Conservation (phyloP, 2,329 filamentous ascomycete genomes). For the Colletotrichum endophyticum region DNA sequence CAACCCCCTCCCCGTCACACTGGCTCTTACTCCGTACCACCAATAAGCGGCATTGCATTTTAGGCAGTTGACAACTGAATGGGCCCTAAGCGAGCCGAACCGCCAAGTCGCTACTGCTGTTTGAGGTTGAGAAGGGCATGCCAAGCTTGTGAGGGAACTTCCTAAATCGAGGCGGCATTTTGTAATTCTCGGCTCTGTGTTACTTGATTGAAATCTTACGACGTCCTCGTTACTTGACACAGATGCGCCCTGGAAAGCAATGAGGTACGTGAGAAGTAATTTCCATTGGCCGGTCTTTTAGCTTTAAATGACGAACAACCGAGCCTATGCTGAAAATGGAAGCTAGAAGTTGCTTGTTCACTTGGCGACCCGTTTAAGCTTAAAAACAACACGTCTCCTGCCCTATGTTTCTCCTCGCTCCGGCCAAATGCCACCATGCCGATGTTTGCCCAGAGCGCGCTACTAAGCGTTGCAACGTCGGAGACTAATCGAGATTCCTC, state of each 20-base stretch:
- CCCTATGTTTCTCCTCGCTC: conserved; percentile 12
- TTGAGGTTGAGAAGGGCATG: not conserved
- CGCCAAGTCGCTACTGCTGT: not conserved
- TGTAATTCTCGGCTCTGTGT: not conserved
- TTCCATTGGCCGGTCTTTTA: not conserved
- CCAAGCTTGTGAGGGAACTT: not conserved
- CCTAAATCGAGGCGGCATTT: not conserved
- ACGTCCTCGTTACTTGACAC: not conserved
- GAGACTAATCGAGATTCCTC: not conserved
- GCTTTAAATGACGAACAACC: not conserved
- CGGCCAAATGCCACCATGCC: not conserved
- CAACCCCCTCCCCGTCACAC: not conserved
- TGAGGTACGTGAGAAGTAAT: not conserved
- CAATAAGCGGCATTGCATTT: not conserved
- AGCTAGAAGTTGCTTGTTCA: not conserved
- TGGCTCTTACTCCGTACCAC: not conserved
- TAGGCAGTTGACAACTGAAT: not conserved
- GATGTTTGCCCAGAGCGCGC: not conserved
- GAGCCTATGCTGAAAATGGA: conserved; percentile 7
- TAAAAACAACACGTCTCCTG: conserved; percentile 13
- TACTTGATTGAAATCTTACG: not conserved
- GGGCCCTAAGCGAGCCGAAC: not conserved
- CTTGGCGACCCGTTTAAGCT: conserved; percentile 18
- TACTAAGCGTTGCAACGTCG: not conserved
- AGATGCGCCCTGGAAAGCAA: not conserved